These are phyloP conservation scores for Trifolium repens DNA, from an alignment of 306 rosid species.

Conservation along the genomic window DNA sequence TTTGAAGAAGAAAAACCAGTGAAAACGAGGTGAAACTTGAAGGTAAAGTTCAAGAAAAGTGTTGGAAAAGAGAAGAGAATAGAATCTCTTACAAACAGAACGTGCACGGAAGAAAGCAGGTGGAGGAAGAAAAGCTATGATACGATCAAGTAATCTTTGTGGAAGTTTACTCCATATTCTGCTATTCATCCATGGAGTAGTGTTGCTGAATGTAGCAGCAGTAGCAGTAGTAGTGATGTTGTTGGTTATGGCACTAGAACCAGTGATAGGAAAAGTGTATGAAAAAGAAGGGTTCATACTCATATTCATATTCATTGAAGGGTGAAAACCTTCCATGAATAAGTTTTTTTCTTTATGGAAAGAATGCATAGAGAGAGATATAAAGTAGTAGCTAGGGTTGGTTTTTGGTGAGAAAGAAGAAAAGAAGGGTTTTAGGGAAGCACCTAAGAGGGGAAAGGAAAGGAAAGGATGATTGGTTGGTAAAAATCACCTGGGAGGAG, in stretches of 20 bases:
- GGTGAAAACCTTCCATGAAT: constrained; percentile 69
- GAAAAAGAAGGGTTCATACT: constrained; percentile 60
- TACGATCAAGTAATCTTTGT: constrained; percentile 70
- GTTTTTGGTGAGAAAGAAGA: constrained; percentile 10
- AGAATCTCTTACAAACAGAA: constrained; percentile 90
- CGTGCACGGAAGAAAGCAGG: constrained; percentile 90
- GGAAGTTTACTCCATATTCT: constrained; percentile 95
- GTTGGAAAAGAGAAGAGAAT: constrained; percentile 69
- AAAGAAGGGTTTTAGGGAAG: constrained; percentile 34
- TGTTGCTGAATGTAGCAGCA: neutral
- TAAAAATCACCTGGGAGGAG: constrained; percentile 46
- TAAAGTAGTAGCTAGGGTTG: constrained; percentile 3
- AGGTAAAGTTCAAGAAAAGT: constrained; percentile 75
- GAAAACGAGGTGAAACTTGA: constrained; percentile 61
- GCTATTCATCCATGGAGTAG: constrained; percentile 70
- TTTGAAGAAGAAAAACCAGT: constrained; percentile 91
- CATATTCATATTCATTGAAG: constrained; percentile 42
- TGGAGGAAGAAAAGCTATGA: constrained; percentile 80
- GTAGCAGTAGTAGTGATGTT: constrained; percentile 6
- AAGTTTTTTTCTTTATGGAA: neutral
- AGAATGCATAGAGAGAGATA: neutral
- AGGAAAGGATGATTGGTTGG: neutral
- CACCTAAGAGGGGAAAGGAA: constrained; percentile 41
- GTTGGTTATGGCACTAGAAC: constrained; percentile 20
- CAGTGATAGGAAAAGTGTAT: constrained; percentile 54